Percentiles rank a stretch among this genome's conserved stretches.
phyloP scores from a whole-genome alignment of 2,329 filamentous ascomycete genomes.

The Botrytis sinoallii region DNA sequence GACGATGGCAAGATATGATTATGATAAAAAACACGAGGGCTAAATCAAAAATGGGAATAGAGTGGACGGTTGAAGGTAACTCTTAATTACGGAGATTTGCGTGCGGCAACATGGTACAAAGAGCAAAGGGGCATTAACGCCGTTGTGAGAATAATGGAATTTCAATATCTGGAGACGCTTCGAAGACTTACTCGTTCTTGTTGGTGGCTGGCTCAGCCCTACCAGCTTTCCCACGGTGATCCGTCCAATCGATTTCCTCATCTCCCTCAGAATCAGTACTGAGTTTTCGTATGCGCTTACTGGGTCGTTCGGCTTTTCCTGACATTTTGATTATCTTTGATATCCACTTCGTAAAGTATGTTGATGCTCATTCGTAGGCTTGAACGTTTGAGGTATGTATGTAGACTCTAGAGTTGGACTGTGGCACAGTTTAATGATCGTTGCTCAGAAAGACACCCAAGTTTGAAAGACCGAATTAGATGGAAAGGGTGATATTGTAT shows the following conservation, averaged over 20 bases:
- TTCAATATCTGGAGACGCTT: slow-evolving; percentile 8
- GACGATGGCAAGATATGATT: slow-evolving; percentile 2
- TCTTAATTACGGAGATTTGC: slow-evolving; percentile 17
- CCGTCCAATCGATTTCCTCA: slow-evolving; percentile 28
- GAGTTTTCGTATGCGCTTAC: slow-evolving; percentile 32
- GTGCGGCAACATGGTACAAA: neutral
- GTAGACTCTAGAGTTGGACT: slow-evolving; percentile 3
- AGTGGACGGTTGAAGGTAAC: slow-evolving; percentile 9
- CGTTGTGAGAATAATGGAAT: slow-evolving; percentile 4
- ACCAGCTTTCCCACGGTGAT: slow-evolving; percentile 23
- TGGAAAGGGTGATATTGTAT: neutral
- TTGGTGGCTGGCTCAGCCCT: slow-evolving; percentile 26
- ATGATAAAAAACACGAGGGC: slow-evolving; percentile 8
- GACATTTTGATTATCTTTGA: slow-evolving; percentile 26
- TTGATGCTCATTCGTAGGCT: neutral
- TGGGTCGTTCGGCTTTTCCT: slow-evolving; percentile 29
- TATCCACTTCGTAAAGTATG: slow-evolving; percentile 10
- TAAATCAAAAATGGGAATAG: slow-evolving; percentile 15
- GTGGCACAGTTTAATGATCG: slow-evolving; percentile 8
- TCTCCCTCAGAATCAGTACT: slow-evolving; percentile 36
- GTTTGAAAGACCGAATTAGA: neutral
- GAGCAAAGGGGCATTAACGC: slow-evolving; percentile 13
- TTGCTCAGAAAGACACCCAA: neutral
- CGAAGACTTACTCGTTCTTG: slow-evolving; percentile 28
- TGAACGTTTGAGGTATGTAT: slow-evolving; percentile 4